Base-by-base conservation (phyloP, 345 rosid genomes). In the Nephelium lappaceum region DNA sequence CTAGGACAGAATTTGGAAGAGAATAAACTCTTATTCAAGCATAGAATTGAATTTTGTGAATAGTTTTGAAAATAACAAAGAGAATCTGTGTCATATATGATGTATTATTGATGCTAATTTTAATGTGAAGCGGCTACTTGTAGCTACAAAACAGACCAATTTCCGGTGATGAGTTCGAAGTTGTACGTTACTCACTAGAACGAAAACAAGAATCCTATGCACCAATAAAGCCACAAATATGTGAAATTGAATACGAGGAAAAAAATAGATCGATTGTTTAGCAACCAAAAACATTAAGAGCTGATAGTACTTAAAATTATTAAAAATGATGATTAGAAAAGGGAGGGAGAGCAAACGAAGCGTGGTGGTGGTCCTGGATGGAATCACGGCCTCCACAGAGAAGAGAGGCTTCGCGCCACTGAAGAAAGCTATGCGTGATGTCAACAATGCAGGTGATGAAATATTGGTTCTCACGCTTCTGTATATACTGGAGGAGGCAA, bases 391-490 rank as follows among this genome's bases (percentile, higher is more conserved):
- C 47, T 75, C 47, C 2, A 7, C 25, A 0, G 83, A 71, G 27
- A 81, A 53, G 63, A 69, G 73, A 25, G 80, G 83, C 5, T 14
- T 83, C 8, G 74, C 78, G 11, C 81, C 86, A 0, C 81, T 83
- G 9, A 25, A 65, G 47, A 77, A 68, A 73, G 85, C 81, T 15
- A 55, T 64, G 70, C 60, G 70, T 11, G 57, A 77, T 25, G 78
- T 55, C 75, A 53, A 8, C 27, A 75, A 75, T 23, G 73, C 78
- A 5, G 81, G 73, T 19, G 89, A 84, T 72, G 85, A 86, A 47
- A 84, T 86, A 78, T 65, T 86, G 31, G 87, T 82, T 45, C 84
- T 86, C 53, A 70, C 79, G 23, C 75, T 86, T 71, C 85, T 82
- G 18, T 41, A 75, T 36, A 38, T 41, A 11, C 16, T 2, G 36